phyloP scores from a whole-genome alignment of 2,329 filamentous ascomycete species.

The Alternaria brassicicola region DNA sequence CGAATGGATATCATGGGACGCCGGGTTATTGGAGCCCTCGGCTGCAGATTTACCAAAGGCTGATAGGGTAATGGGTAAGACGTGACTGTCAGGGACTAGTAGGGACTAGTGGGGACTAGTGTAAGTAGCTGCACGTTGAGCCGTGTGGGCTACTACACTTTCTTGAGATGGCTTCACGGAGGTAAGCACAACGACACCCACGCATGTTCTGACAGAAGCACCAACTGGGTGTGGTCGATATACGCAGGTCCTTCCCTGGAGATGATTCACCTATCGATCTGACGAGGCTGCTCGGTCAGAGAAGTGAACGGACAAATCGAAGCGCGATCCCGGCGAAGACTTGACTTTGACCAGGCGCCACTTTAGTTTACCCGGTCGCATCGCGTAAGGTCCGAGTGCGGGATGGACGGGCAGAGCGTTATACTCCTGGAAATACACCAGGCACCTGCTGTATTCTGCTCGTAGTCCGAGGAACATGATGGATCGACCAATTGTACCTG shows the following conservation, averaged over 20 bases:
- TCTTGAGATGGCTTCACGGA: background rate
- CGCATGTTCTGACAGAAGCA: background rate
- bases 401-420: background rate
- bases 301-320: background rate
- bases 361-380: constrained; percentile 10
- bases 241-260: background rate
- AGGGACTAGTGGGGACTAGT: background rate
- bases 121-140: constrained; percentile 12
- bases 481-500: background rate
- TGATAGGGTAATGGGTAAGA: constrained; percentile 11
- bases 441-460: constrained; percentile 1
- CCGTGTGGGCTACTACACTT: constrained; percentile 7
- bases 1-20: constrained; percentile 4
- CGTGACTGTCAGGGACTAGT: constrained; percentile 1
- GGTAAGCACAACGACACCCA: background rate
- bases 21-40: constrained; percentile 5
- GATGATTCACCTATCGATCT: background rate
- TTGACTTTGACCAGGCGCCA: background rate
- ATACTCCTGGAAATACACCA: background rate
- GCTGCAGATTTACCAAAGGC: constrained; percentile 3
- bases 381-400: background rate
- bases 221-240: background rate
- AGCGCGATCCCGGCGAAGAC: background rate
- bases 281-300: background rate
- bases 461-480: constrained; percentile 3